These are phyloP conservation scores for Mycena kentingensis DNA, from an alignment of 768 basidiomycete genomes.

Conservation along the genomic window DNA sequence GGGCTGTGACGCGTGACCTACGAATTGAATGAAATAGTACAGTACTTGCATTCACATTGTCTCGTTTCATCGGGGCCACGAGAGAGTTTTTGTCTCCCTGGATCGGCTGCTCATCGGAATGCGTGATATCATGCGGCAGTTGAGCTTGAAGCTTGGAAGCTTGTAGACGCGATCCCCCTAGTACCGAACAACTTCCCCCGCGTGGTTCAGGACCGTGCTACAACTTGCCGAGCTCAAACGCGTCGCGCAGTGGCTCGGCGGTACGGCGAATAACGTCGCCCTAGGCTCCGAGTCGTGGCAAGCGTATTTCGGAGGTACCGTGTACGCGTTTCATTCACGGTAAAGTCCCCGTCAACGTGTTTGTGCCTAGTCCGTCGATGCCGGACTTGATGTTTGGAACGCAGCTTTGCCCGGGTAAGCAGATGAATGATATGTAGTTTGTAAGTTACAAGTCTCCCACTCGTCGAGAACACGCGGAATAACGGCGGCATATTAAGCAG, in stretches of 20 bases:
- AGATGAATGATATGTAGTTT: too few relatives aligned
- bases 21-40: slow-evolving; percentile 9
- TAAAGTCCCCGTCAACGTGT: slow-evolving; percentile 5
- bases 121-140: slow-evolving; percentile 9
- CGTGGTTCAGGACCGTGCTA: background rate
- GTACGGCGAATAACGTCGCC: slow-evolving; percentile 9
- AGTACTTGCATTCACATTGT: background rate
- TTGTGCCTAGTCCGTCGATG: background rate
- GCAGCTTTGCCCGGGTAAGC: too few relatives aligned
- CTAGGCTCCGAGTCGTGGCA: slow-evolving; percentile 4
- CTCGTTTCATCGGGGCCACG: background rate
- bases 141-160: slow-evolving; percentile 11
- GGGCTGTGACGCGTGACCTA: too few relatives aligned
- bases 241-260: background rate
- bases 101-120: slow-evolving; percentile 14
- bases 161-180: slow-evolving; percentile 4
- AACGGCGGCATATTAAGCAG: too few relatives aligned
- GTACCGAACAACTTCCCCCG: too few relatives aligned
- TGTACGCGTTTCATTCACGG: background rate
- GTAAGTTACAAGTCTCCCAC: too few relatives aligned
- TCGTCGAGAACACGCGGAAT: too few relatives aligned
- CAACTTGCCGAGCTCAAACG: slow-evolving; percentile 1
- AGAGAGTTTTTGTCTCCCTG: background rate
- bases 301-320: slow-evolving; percentile 1
- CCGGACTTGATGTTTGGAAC: background rate